Evolutionary conservation across 768 basidiomycete genomes (phyloP).

Genomic region (Leucocoprinus sp.): DNA sequence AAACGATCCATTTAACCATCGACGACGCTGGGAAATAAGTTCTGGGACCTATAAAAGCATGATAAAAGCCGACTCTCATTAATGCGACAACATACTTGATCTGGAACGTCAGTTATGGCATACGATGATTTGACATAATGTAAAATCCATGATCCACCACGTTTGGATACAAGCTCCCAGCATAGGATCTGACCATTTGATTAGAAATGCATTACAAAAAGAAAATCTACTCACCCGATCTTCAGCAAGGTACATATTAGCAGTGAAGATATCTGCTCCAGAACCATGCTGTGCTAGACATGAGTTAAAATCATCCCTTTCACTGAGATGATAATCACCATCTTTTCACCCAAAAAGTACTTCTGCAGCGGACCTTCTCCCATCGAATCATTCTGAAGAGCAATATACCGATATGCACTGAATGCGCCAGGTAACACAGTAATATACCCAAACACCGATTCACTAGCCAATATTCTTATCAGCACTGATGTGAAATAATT

Average conservation of each 20-base stretch:
- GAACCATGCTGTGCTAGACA: conserved; percentile 54
- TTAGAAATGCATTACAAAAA: not conserved
- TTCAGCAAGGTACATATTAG: conserved; percentile 95
- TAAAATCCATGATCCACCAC: conserved; percentile 81
- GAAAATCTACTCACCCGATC: conserved; percentile 45
- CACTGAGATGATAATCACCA: conserved; percentile 37
- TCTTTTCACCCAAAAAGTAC: conserved; percentile 95
- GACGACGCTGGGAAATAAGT: conserved; percentile 87
- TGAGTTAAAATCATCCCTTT: not conserved
- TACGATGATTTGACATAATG: conserved; percentile 97
- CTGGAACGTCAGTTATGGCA: conserved; percentile 89
- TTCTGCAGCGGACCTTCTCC: conserved; percentile 90
- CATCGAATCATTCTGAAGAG: conserved; percentile 73
- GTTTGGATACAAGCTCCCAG: conserved; percentile 97
- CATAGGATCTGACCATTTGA: conserved; percentile 67
- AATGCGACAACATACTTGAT: conserved; percentile 64
- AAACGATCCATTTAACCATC: conserved; percentile 98
- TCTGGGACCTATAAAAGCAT: conserved; percentile 62
- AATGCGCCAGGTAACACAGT: conserved; percentile 91
- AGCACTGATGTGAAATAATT: not conserved
- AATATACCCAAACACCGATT: conserved; percentile 89
- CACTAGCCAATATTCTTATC: conserved; percentile 26
- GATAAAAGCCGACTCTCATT: too few species aligned
- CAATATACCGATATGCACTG: conserved; percentile 86
- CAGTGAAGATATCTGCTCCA: conserved; percentile 86